A percentile compares a stretch with the other conserved stretches of the same genome.
Evolutionary conservation across 139 green algal species (phyloP).

Genomic region (Chlorella sp.): DNA sequence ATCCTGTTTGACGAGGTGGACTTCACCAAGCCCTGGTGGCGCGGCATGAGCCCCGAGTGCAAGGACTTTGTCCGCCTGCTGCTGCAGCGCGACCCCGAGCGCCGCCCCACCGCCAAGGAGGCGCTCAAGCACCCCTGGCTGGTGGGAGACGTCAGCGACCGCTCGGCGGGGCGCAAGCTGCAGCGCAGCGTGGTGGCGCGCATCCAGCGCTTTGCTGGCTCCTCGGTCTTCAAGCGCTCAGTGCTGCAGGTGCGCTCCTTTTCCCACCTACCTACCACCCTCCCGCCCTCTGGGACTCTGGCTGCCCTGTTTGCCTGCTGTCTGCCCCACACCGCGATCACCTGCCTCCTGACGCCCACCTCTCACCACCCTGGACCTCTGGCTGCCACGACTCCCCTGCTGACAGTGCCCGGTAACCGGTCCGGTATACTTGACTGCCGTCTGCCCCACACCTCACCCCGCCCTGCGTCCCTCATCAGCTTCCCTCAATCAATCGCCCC

Average conservation of each 20-base stretch:
- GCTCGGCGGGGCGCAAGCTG: conserved; percentile 37
- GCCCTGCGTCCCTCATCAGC: too few species aligned
- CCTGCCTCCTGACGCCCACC: too few species aligned
- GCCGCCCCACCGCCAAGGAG: conserved; percentile 65
- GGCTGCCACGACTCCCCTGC: too few species aligned
- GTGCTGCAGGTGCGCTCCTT: conserved; percentile 65
- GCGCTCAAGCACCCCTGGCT: conserved; percentile 64
- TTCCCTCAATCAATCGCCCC: too few species aligned
- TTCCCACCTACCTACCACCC: too few species aligned
- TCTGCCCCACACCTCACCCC: too few species aligned
- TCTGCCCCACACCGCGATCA: too few species aligned
- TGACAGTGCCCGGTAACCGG: too few species aligned
- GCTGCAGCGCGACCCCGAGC: conserved; percentile 54
- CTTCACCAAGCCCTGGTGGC: conserved; percentile 52
- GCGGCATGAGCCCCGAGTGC: conserved; percentile 61
- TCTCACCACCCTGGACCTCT: too few species aligned
- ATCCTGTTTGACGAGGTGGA: conserved; percentile 26
- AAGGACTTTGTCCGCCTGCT: conserved; percentile 75
- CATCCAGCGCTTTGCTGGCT: conserved; percentile 68
- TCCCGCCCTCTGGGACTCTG: too few species aligned
- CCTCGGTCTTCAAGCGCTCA: conserved; percentile 59
- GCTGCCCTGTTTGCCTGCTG: too few species aligned
- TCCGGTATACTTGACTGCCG: too few species aligned
- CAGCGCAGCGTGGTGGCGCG: conserved; percentile 63
- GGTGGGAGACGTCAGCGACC: conserved; percentile 21